These are phyloP conservation scores for Ilyonectria robusta DNA, from an alignment of 2,329 filamentous ascomycete genomes.

Conservation along the genomic window DNA sequence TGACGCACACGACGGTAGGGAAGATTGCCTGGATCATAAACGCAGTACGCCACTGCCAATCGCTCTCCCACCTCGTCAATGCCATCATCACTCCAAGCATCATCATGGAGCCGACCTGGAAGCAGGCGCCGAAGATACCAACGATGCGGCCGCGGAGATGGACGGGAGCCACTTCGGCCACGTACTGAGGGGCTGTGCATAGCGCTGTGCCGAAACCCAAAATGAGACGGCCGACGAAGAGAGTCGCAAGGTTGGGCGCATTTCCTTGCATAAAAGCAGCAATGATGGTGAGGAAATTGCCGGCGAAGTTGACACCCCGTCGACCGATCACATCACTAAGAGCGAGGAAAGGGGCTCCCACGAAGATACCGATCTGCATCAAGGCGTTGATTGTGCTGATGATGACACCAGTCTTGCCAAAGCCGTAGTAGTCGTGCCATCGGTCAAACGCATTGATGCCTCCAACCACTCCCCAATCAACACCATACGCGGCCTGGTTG, in stretches of 20 bases:
- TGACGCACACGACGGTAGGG: constrained; percentile 35
- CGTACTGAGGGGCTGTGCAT: constrained; percentile 44
- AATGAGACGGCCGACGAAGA: constrained; percentile 41
- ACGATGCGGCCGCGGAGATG: constrained; percentile 41
- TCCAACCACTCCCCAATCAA: constrained; percentile 44
- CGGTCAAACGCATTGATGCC: constrained; percentile 41
- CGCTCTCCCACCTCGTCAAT: constrained; percentile 40
- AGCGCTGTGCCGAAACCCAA: constrained; percentile 43
- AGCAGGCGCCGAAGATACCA: constrained; percentile 43
- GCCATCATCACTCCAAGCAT: constrained; percentile 45
- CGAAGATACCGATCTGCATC: constrained; percentile 44
- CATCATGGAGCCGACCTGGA: constrained; percentile 40
- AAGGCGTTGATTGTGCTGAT: constrained; percentile 43
- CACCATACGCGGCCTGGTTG: constrained; percentile 36
- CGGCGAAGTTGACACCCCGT: constrained; percentile 40
- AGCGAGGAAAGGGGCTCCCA: constrained; percentile 40
- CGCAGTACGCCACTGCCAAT: constrained; percentile 42
- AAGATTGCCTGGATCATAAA: constrained; percentile 42
- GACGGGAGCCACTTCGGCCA: constrained; percentile 40
- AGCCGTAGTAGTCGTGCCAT: constrained; percentile 45
- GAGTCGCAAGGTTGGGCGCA: constrained; percentile 35
- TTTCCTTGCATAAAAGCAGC: constrained; percentile 41
- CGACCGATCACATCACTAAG: constrained; percentile 41
- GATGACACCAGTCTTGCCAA: constrained; percentile 34
- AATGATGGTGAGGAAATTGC: constrained; percentile 37